Base-by-base conservation (phyloP, 2,329 filamentous ascomycete genomes). In the Paecilomyces formosus region DNA sequence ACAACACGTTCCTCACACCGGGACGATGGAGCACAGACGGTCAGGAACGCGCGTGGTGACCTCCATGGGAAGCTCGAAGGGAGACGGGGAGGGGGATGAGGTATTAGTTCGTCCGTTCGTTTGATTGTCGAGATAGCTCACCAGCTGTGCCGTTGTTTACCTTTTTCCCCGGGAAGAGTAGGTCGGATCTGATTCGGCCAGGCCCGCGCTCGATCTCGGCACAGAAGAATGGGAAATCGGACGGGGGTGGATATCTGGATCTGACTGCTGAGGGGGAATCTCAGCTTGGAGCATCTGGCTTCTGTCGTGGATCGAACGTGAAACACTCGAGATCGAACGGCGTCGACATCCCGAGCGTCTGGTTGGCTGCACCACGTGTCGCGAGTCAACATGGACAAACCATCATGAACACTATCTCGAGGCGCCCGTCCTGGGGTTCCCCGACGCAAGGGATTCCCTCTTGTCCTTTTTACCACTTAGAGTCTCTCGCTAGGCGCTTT, bases 351-450 rank as follows among this genome's bases (percentile, higher is more conserved):
- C 53, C 53, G 28, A 54, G 53, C 53, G 28, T 33, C 53, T 54
- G 53, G 53, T 54, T 54, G 53, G 53, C 28, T 33, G 53, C 31
- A 33, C 28, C 53, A 54, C 53, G 28, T 54, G 53, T 54, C 31
- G 22, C 13, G 12, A 15, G 28, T 54, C 33, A 54, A 54, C 53
- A 26, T 26, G 24, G 24, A 26, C 24, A 26, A 54, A 54, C 18
- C 18, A 21, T 7, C 24, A 6, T 26, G 3, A 3, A 3, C 51
- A 18, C 22, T 12, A 53, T 3, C n/a, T 3, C 51, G 28, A 26
- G 22, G 8, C 30, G 30, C 30, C 30, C 30, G 11, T 31, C 35
- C n/a, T 18, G 35, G 18, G 7, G 18, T 18, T 18, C 18, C 39
- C 39, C 39, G n/a, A 21, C 5, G 39, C 39, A 45, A 45, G 39